Base-by-base conservation (phyloP, 163 green algal species). In the Chloromonas sp. region DNA sequence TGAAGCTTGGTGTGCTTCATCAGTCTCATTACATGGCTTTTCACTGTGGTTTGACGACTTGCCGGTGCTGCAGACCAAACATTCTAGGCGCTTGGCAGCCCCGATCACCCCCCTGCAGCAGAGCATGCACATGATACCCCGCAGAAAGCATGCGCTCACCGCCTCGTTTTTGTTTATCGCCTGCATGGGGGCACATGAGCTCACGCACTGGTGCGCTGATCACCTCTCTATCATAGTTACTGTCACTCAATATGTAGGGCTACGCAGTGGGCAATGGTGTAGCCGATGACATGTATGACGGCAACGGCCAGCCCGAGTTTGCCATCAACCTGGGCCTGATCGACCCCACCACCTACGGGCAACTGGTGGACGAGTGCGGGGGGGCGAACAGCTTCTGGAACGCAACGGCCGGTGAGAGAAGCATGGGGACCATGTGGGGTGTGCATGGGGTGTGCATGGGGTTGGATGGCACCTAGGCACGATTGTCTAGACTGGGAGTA, bases 251-350 rank as follows among this genome's bases (percentile, higher is more conserved):
- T 76, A n/a, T 76, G 66, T 36, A 91, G 81, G 94, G 94, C 14
- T 97, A 97, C 85, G 74, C 93, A 1, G 82, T 96, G 0, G 94
- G 94, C 78, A 97, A 97, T 70, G 91, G 87, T 5, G 94, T 93
- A 2, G 94, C 92, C 0, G 93, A 97, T 79, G 85, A 92, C 60
- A 71, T 81, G 13, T 84, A 88, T 60, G 94, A 97, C 70, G 89
- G 88, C 60, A 89, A 94, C 84, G 90, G 87, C 8, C 84, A 94
- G 86, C 60, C 95, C 2, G 85, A 89, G 0, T 92, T 89, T 82
- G 88, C 88, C 0, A 88, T 83, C 1, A 88, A 83, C 82, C 85
- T 91, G 83, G 87, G 87, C n/a, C 86, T 93, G 58, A 78, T 94
- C 36, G 89, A 90, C 74, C 82, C 87, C 1, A 5, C 70, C 8